Evolutionary conservation across 163 green algal species (phyloP).

Genomic region (Smithsoniella earleae): DNA sequence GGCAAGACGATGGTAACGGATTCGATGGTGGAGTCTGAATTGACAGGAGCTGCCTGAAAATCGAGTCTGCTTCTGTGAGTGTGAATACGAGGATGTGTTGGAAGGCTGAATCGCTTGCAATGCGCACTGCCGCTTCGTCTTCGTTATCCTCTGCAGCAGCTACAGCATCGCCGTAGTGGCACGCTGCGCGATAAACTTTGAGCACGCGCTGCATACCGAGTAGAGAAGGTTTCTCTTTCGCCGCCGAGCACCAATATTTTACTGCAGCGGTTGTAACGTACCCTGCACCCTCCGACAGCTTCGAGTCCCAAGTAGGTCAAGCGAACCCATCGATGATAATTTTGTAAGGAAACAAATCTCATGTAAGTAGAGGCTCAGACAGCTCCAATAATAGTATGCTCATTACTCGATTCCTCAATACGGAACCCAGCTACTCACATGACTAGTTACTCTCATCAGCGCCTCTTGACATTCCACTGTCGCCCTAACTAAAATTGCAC

Average conservation of each 20-base stretch:
- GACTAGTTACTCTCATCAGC: not conserved
- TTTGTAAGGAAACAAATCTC: not conserved
- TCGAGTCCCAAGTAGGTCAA: no score
- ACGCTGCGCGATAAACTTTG: constrained; percentile 62
- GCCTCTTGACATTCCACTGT: no score
- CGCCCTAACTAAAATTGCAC: no score
- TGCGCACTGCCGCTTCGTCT: constrained; percentile 44
- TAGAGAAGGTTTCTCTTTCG: constrained; percentile 44
- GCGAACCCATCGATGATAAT: no score
- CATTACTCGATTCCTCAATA: not conserved
- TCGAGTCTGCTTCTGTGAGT: constrained; percentile 63
- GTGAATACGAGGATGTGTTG: constrained; percentile 77
- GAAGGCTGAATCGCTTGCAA: constrained; percentile 67
- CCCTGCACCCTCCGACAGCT: constrained; percentile 23
- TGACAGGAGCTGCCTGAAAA: constrained; percentile 66
- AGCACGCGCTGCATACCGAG: constrained; percentile 53
- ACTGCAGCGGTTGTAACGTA: constrained; percentile 63
- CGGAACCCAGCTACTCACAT: not conserved
- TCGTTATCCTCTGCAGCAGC: constrained; percentile 57
- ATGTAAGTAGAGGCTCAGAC: constrained; percentile 19
- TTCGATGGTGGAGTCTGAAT: no score
- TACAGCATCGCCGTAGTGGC: constrained; percentile 84
- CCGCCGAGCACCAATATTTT: constrained; percentile 56
- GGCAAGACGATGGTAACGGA: no score
- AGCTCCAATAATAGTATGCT: not conserved